Evolutionary conservation across 768 basidiomycete species (phyloP).

Genomic region (Rhodosporidiobolus odoratus): DNA sequence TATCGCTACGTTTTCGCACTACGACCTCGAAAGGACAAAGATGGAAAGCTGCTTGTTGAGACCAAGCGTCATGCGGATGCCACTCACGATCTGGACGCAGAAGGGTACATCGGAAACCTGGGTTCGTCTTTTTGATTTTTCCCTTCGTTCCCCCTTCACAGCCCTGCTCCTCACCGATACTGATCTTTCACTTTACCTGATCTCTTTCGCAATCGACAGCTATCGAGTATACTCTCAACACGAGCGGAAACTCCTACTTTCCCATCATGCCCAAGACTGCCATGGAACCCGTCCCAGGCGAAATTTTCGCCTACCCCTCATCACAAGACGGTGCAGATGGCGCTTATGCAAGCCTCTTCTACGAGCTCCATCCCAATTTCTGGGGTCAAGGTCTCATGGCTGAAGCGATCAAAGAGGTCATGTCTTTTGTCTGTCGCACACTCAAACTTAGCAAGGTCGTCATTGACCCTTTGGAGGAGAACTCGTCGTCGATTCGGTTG

Average conservation of each 20-base stretch:
- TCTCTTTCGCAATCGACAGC: not conserved
- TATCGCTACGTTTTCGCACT: slow-evolving; percentile 7
- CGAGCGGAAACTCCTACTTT: not conserved
- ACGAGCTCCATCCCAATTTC: slow-evolving; percentile 25
- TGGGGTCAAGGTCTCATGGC: slow-evolving; percentile 20
- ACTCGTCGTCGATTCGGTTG: not conserved
- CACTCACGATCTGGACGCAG: not conserved
- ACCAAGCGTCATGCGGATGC: not conserved
- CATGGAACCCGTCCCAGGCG: no score
- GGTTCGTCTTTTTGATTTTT: not conserved
- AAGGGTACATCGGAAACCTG: slow-evolving; percentile 19
- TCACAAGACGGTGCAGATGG: not conserved
- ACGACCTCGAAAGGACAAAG: slow-evolving; percentile 3
- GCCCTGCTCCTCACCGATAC: no score
- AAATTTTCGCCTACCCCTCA: not conserved
- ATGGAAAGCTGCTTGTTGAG: not conserved
- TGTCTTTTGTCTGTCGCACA: not conserved
- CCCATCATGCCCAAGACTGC: no score
- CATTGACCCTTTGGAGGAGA: not conserved
- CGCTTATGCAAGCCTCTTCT: not conserved
- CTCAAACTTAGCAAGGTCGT: not conserved
- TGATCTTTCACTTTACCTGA: not conserved
- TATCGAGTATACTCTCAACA: not conserved
- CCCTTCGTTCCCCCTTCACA: not conserved
- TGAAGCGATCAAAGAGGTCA: slow-evolving; percentile 1